Evolutionary conservation across 371 early-diverging fungal genomes (phyloP), one percentile per base, ranked within the genome.

Genomic region (Apophysomyces ossiformis): DNA sequence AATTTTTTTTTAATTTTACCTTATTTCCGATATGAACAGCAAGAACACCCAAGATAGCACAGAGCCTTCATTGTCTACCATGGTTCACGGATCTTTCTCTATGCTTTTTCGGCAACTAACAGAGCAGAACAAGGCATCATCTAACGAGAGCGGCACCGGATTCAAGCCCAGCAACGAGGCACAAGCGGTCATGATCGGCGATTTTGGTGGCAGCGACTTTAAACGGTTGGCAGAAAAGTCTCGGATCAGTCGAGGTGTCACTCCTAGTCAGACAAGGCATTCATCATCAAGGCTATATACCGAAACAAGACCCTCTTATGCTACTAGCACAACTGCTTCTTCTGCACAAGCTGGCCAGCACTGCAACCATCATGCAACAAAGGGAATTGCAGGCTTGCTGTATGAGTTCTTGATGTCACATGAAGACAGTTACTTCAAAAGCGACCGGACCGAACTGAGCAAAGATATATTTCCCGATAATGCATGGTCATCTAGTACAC

Each of bases 381-480:
- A 16, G 37, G 58, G 62, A 9, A 12, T 77, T 36, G 65, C 68
- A 4, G 59, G 61, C n/a, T 50, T 68, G 41, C 11, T 77, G 16
- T 74, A 74, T 39, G 67, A 69, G 41, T 57, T 67, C 7, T 60
- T 73, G 36, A 69, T 70, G 41, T 64, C 69, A 15, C 73, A 70
- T 43, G 74, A 78, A 67, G 78, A 78, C 37, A 57, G 69, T 57
- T 78, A 78, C 66, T 78, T 78, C 50, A 78, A 78, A 18, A 21
- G 63, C 58, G 74, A 75, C 63, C 71, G 78, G 61, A 63, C 65
- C 54, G 73, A 75, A 44, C 46, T 78, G 44, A 78, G 78, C 57
- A 71, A 78, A 56, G 78, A 78, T 71, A 78, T 78, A 66, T 78
- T 78, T 61, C 74, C 78, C 61, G 72, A n/a, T 18, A 9, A 16